Evolutionary conservation across 495 filamentous ascomycete species (phyloP).

Genomic region (Penicillium subrubescens): DNA sequence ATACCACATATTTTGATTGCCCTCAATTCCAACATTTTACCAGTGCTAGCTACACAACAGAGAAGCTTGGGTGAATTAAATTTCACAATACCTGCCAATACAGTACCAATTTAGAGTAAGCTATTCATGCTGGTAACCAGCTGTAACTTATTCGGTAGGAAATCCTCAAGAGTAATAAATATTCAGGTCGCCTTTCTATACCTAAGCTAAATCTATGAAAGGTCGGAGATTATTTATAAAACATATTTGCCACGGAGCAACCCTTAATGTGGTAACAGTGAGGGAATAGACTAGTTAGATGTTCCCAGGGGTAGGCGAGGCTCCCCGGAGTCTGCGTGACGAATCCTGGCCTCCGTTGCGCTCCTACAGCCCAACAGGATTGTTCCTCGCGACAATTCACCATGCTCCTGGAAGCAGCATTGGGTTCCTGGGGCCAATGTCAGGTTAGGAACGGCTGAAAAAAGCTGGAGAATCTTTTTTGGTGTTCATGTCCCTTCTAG

Average conservation of each 20-base stretch:
- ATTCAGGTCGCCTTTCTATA: neutral
- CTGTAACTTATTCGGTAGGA: neutral
- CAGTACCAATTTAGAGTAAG: conserved; percentile 1
- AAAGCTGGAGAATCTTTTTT: neutral
- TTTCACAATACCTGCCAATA: no score
- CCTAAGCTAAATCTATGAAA: conserved; percentile 2
- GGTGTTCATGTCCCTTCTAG: neutral
- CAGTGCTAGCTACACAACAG: neutral
- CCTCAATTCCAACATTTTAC: conserved; percentile 5
- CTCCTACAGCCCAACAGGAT: conserved; percentile 1
- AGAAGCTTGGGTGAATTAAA: conserved; percentile 3
- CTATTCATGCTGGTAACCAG: neutral
- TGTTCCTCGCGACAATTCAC: conserved; percentile 4
- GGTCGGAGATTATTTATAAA: conserved; percentile 2
- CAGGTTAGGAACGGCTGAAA: neutral
- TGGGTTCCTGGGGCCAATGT: neutral
- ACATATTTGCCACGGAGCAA: conserved; percentile 2
- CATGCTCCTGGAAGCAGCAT: neutral
- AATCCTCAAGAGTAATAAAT: conserved; percentile 6
- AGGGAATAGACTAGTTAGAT: conserved; percentile 6
- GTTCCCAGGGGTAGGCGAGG: conserved; percentile 4
- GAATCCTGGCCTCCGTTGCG: conserved; percentile 2
- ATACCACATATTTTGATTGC: conserved; percentile 2
- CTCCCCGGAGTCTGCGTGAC: conserved; percentile 1
- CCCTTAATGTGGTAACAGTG: conserved; percentile 1